These are phyloP conservation scores for Penicillium sp. DNA, from an alignment of 2,329 filamentous ascomycete genomes.

Conservation along the genomic window DNA sequence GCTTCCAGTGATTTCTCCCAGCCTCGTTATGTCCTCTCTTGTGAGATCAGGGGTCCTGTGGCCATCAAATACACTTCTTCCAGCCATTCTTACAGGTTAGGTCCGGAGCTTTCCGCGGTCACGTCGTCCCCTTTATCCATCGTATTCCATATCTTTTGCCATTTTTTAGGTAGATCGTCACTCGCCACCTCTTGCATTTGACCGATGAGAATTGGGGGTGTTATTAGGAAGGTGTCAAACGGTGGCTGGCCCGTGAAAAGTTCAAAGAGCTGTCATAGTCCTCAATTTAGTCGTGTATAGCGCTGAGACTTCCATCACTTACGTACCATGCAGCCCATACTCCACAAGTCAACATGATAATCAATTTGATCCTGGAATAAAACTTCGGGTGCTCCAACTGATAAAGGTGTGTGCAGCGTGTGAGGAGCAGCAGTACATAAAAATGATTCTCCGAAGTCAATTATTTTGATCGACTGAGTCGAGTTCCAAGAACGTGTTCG, in stretches of 20 bases:
- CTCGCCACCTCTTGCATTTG: conserved; percentile 39
- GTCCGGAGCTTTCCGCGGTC: conserved; percentile 13
- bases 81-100: conserved; percentile 37
- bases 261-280: conserved; percentile 36
- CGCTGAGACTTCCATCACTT: background rate
- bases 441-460: conserved; percentile 44
- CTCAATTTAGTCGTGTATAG: conserved; percentile 11
- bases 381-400: conserved; percentile 38
- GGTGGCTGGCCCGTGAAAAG: conserved; percentile 39
- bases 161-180: conserved; percentile 36
- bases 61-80: conserved; percentile 40
- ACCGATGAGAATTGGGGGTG: conserved; percentile 29
- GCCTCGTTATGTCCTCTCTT: conserved; percentile 23
- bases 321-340: conserved; percentile 38
- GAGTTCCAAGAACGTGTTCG: conserved; percentile 11
- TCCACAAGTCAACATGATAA: conserved; percentile 40
- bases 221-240: conserved; percentile 39
- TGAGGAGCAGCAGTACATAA: conserved; percentile 17
- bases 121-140: conserved; percentile 20
- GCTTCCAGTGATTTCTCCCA: conserved; percentile 23
- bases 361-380: conserved; percentile 38
- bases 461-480: conserved; percentile 27
- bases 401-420: conserved; percentile 35
- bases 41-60: conserved; percentile 22
- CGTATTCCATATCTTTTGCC: conserved; percentile 28